Evolutionary conservation across 176 grass and related monocot genomes (phyloP).

Genomic region (Zea luxurians): DNA sequence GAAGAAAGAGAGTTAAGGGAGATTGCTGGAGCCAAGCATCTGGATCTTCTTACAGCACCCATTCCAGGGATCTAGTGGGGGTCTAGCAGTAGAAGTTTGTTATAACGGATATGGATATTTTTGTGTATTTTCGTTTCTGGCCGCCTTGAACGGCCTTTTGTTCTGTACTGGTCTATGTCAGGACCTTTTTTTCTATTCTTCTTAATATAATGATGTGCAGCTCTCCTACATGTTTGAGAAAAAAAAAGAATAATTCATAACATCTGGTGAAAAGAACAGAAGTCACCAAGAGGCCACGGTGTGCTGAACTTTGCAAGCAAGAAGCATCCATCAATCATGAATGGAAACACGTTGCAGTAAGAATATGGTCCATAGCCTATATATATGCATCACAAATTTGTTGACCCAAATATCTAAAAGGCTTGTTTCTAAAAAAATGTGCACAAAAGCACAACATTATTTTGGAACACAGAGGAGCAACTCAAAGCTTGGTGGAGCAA

Average conservation of each 20-base stretch:
- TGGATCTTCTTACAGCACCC: no score
- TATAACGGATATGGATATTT: no score
- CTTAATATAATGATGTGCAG: no score
- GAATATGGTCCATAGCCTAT: neutral
- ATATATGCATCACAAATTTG: neutral
- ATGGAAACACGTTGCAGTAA: neutral
- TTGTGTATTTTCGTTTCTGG: no score
- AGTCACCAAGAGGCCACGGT: neutral
- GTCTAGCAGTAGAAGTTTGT: no score
- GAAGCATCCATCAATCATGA: neutral
- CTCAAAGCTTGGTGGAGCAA: slow-evolving; percentile 26
- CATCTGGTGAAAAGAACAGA: neutral
- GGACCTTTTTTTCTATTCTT: no score
- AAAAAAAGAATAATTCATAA: neutral
- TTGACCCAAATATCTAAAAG: neutral
- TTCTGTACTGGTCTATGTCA: no score
- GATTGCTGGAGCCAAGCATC: no score
- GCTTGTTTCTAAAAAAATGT: neutral
- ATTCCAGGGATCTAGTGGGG: no score
- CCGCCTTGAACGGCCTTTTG: no score
- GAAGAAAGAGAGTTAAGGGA: no score
- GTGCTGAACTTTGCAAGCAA: neutral
- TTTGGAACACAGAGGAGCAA: slow-evolving; percentile 15
- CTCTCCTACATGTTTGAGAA: no score
- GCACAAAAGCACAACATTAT: slow-evolving; percentile 4